These are phyloP conservation scores for Delonix regia DNA, from an alignment of 306 rosid species.

Conservation along the genomic window DNA sequence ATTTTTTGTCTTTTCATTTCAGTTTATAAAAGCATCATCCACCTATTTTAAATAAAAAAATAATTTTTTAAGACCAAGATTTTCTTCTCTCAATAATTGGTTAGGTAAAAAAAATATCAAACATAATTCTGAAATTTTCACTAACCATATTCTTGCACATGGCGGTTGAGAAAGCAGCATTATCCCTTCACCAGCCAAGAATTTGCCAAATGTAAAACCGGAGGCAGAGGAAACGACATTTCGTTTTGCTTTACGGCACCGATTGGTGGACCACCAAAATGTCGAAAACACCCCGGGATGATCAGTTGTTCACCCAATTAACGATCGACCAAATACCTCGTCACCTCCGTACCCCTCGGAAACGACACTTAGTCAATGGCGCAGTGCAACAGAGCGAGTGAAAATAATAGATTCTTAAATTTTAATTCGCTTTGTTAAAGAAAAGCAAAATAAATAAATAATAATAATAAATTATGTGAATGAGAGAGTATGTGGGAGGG, in stretches of 20 bases:
- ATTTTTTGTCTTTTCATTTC: too few species aligned
- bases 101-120: background rate
- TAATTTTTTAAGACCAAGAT: too few species aligned
- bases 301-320: background rate
- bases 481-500: background rate
- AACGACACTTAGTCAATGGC: background rate
- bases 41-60: too few species aligned
- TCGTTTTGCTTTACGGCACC: background rate
- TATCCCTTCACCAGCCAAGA: background rate
- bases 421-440: background rate
- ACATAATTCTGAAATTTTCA: background rate
- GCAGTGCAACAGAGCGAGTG: too few species aligned
- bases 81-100: background rate
- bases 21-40: too few species aligned
- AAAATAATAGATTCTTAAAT: too few species aligned
- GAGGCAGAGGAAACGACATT: background rate
- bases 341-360: background rate
- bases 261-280: background rate
- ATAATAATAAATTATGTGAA: background rate
- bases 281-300: background rate
- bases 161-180: background rate
- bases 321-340: background rate
- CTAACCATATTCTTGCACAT: background rate
- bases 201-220: slow-evolving; percentile 4
- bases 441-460: background rate